These are phyloP conservation scores for Sequoiadendron giganteum DNA, from an alignment of 75 land plant species.

Conservation along the genomic window DNA sequence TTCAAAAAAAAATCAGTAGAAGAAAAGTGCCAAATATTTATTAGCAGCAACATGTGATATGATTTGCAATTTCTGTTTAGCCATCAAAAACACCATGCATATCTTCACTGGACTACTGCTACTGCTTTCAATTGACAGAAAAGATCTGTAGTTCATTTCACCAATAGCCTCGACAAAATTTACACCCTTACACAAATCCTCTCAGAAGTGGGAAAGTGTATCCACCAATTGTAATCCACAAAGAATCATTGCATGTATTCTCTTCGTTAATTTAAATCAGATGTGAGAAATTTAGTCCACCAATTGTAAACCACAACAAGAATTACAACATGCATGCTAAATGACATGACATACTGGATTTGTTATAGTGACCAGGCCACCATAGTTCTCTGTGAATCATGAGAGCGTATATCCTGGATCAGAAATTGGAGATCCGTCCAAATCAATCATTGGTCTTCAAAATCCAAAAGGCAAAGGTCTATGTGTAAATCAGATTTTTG, in stretches of 20 bases:
- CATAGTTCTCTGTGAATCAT: background rate
- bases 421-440: background rate
- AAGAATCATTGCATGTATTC: background rate
- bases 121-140: background rate
- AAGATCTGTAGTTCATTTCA: background rate
- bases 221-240: background rate
- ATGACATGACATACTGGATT: background rate
- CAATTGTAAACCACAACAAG: background rate
- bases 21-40: background rate
- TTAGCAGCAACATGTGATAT: background rate
- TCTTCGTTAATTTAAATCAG: background rate
- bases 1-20: background rate
- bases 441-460: background rate
- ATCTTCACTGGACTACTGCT: background rate
- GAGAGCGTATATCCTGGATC: background rate
- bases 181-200: background rate
- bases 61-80: background rate
- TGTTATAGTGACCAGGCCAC: background rate
- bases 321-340: background rate
- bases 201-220: background rate
- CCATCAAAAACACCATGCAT: background rate
- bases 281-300: background rate
- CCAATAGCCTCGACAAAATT: background rate
- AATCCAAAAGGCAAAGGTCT: background rate
- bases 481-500: background rate